Base-by-base conservation (phyloP, 495 filamentous ascomycete species). In the Aspergillus incahuasiensis region DNA sequence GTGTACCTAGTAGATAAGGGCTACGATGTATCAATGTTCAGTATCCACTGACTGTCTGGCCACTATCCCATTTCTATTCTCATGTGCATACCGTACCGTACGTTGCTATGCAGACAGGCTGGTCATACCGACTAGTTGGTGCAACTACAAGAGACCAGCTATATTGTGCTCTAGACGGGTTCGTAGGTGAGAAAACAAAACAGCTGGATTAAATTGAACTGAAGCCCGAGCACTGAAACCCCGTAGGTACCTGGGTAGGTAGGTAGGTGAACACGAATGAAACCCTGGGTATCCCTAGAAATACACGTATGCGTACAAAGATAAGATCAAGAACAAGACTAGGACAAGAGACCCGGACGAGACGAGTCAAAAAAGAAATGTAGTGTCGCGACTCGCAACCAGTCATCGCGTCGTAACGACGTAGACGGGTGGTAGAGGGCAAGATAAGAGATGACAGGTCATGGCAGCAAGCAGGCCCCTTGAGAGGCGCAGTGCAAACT, bases 271-370 rank as follows among this genome's bases (percentile, higher is more conserved):
- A 51, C 52, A 51, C 39, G 53, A 40, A 35, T 35, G 32, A 35
- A 35, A 35, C 50, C 50, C 40, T 30, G 32, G 11, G 28, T 52
- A 30, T 22, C 38, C 47, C 43, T 57, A 57, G 47, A 58, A 49
- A 56, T 61, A 64, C 58, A 61, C 58, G 56, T 50, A 61, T 60
- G 44, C 58, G 58, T 56, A 49, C 30, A 39, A 40, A 38, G 16
- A 42, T 11, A 42, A 8, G 6, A 44, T 28, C 38, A 46, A 24
- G n/a, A n/a, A n/a, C n/a, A n/a, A n/a, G n/a, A n/a, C n/a, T n/a
- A n/a, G n/a, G n/a, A 43, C 22, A 53, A 52, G 15, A 42, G 18
- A 57, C 13, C 21, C 15, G 4, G 32, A 22, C 12, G 18, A 15
- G 12, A 48, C 16, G 35, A 48, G n/a, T n/a, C n/a, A n/a, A n/a